Percentiles rank a stretch among this genome's conserved stretches.
Conservation (phyloP, 108 stramenopile species). For the Stephanodiscus triporus region DNA sequence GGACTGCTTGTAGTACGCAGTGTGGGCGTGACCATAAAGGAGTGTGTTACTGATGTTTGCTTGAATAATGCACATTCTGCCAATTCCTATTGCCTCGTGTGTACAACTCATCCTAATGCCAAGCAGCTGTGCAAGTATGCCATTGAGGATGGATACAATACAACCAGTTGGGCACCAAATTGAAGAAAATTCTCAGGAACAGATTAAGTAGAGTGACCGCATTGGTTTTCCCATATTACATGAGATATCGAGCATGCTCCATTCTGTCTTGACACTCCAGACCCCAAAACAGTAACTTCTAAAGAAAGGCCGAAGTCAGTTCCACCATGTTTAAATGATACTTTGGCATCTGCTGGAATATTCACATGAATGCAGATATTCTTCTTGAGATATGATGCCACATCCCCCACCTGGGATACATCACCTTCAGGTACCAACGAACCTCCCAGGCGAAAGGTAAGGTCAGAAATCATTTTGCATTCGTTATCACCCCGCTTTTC, state of each 20-base stretch:
- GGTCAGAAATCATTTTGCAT: constrained; percentile 71
- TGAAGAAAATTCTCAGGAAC: too few relatives aligned
- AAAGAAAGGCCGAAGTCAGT: constrained; percentile 44
- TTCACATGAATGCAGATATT: constrained; percentile 72
- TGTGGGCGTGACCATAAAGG: too few relatives aligned
- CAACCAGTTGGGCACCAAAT: too few relatives aligned
- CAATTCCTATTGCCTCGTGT: too few relatives aligned
- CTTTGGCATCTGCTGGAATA: constrained; percentile 61
- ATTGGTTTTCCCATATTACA: constrained; percentile 82
- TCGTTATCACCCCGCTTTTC: constrained; percentile 74
- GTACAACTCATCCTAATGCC: too few relatives aligned
- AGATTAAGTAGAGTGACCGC: constrained; percentile 8
- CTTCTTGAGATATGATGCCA: constrained; percentile 83
- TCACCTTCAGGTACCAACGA: constrained; percentile 34
- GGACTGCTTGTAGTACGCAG: too few relatives aligned
- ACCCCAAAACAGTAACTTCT: constrained; percentile 41
- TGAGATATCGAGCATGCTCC: constrained; percentile 89
- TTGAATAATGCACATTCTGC: too few relatives aligned
- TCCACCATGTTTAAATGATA: constrained; percentile 49
- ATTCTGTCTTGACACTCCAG: constrained; percentile 57
- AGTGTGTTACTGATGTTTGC: too few relatives aligned
- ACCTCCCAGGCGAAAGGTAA: constrained; percentile 66
- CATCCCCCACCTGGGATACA: constrained; percentile 51
- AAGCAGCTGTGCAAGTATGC: too few relatives aligned
- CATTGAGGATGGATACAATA: too few relatives aligned